phyloP scores from a whole-genome alignment of 345 rosid genomes.

The Mercurialis annua region DNA sequence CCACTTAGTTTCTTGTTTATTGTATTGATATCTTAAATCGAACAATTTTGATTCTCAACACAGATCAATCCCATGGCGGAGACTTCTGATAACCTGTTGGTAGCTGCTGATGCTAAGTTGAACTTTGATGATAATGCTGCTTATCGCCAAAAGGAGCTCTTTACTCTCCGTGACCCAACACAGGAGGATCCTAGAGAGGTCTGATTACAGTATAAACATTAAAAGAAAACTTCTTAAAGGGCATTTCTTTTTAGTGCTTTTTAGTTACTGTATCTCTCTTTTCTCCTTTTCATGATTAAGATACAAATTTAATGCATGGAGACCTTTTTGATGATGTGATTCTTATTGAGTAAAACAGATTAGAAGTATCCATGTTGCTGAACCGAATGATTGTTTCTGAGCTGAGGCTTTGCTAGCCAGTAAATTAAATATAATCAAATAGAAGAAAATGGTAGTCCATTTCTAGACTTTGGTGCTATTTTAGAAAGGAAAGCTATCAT shows the following conservation, averaged over 20 bases:
- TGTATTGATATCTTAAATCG: slow-evolving; percentile 11
- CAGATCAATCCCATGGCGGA: slow-evolving; percentile 99
- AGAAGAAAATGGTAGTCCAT: neutral
- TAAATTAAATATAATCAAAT: neutral
- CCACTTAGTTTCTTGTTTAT: neutral
- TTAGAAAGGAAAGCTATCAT: neutral
- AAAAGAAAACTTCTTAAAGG: neutral
- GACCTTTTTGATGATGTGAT: neutral
- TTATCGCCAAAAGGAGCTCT: slow-evolving; percentile 78
- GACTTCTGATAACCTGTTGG: slow-evolving; percentile 75
- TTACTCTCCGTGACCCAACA: slow-evolving; percentile 81
- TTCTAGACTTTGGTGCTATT: neutral
- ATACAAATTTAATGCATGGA: neutral
- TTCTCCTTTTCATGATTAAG: neutral
- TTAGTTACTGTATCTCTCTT: neutral
- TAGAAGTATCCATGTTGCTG: neutral
- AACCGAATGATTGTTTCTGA: neutral
- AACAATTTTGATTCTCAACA: slow-evolving; percentile 8
- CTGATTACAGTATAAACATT: slow-evolving; percentile 6
- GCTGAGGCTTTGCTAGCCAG: neutral
- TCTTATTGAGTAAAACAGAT: neutral
- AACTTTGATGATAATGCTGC: slow-evolving; percentile 99
- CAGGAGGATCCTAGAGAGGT: slow-evolving; percentile 99
- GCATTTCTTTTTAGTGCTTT: neutral
- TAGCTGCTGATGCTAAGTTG: slow-evolving; percentile 99